Evolutionary conservation across 2,329 filamentous ascomycete species (phyloP).

Genomic region (Hymenoscyphus salicellus): DNA sequence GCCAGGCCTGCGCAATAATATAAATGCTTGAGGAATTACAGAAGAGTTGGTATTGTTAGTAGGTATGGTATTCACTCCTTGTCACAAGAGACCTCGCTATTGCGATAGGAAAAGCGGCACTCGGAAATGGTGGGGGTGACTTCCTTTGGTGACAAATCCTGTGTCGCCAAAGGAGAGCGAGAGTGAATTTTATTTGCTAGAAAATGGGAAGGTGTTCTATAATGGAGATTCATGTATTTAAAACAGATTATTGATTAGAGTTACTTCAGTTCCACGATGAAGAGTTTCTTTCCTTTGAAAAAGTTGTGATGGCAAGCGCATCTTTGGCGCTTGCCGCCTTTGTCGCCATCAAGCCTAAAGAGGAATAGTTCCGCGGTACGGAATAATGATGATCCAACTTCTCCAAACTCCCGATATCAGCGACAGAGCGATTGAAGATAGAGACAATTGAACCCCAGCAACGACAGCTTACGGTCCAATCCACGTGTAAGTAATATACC

Average conservation of each 20-base stretch:
- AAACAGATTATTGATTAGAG: not conserved
- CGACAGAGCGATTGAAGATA: too few species aligned
- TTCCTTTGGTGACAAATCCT: not conserved
- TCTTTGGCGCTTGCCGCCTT: too few species aligned
- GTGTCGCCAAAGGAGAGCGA: not conserved
- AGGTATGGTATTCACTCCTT: not conserved
- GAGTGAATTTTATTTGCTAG: not conserved
- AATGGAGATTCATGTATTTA: not conserved
- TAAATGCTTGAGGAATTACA: not conserved
- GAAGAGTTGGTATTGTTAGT: not conserved
- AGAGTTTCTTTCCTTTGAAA: too few species aligned
- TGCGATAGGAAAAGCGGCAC: not conserved
- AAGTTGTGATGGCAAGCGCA: too few species aligned
- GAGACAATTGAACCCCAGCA: not conserved
- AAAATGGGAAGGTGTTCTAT: not conserved
- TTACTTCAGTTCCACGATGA: too few species aligned
- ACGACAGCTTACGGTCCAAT: not conserved
- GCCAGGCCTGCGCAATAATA: not conserved
- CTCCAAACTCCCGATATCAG: too few species aligned
- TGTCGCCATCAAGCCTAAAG: not conserved
- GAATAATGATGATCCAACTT: too few species aligned
- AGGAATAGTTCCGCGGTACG: not conserved
- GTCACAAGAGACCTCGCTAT: not conserved
- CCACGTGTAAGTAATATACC: not conserved
- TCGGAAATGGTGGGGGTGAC: not conserved